These are phyloP conservation scores for Anisodus acutangulus DNA, from an alignment of 257 asterid genomes.

Conservation along the genomic window DNA sequence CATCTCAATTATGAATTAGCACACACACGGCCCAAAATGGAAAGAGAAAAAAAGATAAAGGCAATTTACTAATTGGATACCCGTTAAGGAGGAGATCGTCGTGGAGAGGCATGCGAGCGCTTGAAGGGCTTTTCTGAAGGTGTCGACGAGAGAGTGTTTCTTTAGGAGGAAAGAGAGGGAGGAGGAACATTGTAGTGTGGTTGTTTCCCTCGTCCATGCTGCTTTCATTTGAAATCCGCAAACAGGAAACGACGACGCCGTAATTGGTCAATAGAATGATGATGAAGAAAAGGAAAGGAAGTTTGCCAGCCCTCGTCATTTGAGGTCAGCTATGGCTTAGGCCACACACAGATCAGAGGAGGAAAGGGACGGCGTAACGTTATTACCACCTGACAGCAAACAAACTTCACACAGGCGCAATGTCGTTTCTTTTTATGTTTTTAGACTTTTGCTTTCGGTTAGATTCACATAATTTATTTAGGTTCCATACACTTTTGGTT, in stretches of 20 bases:
- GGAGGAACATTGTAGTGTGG: slow-evolving; percentile 22
- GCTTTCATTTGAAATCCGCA: background rate
- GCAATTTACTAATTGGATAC: slow-evolving; percentile 23
- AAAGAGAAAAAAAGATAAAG: background rate
- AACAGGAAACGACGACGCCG: background rate
- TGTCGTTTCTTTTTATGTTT: too few species aligned
- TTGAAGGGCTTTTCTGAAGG: slow-evolving; percentile 42
- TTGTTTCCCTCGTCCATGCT: background rate
- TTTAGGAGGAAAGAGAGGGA: slow-evolving; percentile 25
- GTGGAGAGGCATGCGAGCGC: slow-evolving; percentile 67
- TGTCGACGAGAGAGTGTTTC: slow-evolving; percentile 41
- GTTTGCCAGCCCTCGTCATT: too few species aligned
- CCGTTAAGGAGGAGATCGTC: slow-evolving; percentile 75
- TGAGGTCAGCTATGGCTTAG: too few species aligned
- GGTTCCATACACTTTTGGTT: too few species aligned
- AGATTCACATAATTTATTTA: too few species aligned
- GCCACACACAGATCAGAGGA: too few species aligned
- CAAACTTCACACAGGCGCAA: too few species aligned
- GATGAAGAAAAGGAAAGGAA: too few species aligned
- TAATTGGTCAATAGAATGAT: too few species aligned
- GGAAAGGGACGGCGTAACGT: too few species aligned
- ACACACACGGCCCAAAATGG: background rate
- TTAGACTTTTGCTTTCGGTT: too few species aligned
- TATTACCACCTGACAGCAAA: too few species aligned
- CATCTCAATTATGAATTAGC: slow-evolving; percentile 12